Evolutionary conservation across 257 asterid species (phyloP), one percentile per base, ranked within the genome.

Genomic region (Nyctanthes arbortristis): DNA sequence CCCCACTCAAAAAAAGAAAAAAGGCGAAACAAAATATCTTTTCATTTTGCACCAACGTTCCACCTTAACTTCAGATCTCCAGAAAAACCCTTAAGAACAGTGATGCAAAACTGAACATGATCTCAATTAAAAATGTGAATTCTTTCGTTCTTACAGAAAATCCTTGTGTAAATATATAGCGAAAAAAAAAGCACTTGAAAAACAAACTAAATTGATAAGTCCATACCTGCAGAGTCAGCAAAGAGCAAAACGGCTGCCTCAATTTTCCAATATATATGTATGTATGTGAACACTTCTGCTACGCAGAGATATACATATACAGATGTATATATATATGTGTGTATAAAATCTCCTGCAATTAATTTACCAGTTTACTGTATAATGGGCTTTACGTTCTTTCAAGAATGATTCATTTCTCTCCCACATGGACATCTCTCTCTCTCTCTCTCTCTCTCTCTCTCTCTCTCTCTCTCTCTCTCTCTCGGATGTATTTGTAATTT

Each of bases 141-240:
- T 9, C 49, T 67, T 47, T 3, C 43, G 13, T 66, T 32, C 34
- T 20, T 63, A 65, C 35, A 0, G 6, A 32, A 59, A 58, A 61
- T 7, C 13, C 30, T 22, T 72, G 62, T 43, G 52, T 45, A 72
- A 73, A 66, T 20, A 56, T 63, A 69, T 39, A 31, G 11, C 0
- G n/a, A 67, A 55, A n/a, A 40, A 60, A 22, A 63, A 22, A 2
- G 35, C 60, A 12, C 60, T 6, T 34, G 35, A 37, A 30, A 31
- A 45, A 63, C 22, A 63, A 45, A 67, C 9, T 11, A 45, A 57
- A 34, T 37, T 40, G 10, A 67, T 8, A 52, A 52, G 24, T 52
- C 30, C 13, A 30, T 77, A 82, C 87, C 85, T 74, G 83, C 70
- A 64, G 59, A 74, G 77, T 39, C 69, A 79, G 81, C 75, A 55